Base-by-base conservation (phyloP, 805 yeast genomes). In the Blastobotrys attinorum region DNA sequence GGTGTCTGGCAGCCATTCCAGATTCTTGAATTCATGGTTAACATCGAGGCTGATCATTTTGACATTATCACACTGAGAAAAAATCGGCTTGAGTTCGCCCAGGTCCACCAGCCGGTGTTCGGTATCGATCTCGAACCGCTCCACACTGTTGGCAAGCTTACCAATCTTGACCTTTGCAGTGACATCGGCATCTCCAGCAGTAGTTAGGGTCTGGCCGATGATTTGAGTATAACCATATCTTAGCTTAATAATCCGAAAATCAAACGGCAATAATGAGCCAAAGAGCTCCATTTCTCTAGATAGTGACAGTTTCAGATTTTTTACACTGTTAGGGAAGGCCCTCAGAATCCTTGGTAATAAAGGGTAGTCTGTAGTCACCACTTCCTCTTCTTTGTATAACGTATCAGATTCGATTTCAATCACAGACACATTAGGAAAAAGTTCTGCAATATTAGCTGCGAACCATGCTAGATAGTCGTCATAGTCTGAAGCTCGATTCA, bases 61-160 rank as follows among this genome's bases (percentile, higher is more conserved):
- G 3, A 32, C 7, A 15, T 32, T 32, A 17, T 31, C 13, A 22
- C 36, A 32, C 17, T 32, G 11, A 11, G 21, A 15, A 17, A 32
- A 32, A 13, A 17, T 17, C 21, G 21, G 7, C 10, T 17, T 32
- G 10, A 32, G 36, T 4, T 32, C 36, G 4, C 36, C 36, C 15
- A 32, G 36, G 21, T 32, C 36, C 15, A 32, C 36, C 10, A 32
- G 36, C 5, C 36, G 36, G 10, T 32, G 36, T 17, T 32, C 36
- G 4, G 36, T 32, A 22, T 32, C 36, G 20, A 32, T 32, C 18
- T 32, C 36, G 18, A 32, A 32, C 36, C 36, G 36, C 36, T 32
- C 36, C 13, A 32, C 36, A 13, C 20, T 32, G 6, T 13, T n/a
- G 18, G 36, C 22, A 20, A 32, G 21, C 36, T 32, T 15, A 4